Conservation (phyloP, 306 rosid genomes). For the Corylus avellana region DNA sequence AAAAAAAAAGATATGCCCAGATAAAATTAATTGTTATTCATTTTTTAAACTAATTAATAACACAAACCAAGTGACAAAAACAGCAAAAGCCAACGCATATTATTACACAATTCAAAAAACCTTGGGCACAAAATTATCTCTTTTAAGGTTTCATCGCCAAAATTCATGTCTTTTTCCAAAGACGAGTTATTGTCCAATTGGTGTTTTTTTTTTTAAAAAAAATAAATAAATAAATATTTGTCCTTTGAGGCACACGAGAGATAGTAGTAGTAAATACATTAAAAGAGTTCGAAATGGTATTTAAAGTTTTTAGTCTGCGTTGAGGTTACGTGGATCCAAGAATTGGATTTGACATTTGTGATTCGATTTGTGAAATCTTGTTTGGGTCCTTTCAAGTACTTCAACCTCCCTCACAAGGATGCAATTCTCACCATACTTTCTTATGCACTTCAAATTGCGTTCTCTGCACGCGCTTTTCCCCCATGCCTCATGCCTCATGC, state of each 20-base stretch:
- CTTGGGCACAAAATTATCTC: no score
- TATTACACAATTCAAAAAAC: no score
- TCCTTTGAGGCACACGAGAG: background rate
- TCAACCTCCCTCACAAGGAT: background rate
- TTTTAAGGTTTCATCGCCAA: no score
- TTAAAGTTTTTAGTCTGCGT: background rate
- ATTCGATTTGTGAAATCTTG: conserved; percentile 18
- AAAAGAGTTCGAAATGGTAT: background rate
- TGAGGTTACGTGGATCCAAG: conserved; percentile 23
- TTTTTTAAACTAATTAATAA: no score
- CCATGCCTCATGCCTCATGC: no score
- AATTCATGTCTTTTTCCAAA: background rate
- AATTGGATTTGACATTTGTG: conserved; percentile 18
- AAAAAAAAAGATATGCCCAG: no score
- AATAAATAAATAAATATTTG: background rate
- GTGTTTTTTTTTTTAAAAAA: no score
- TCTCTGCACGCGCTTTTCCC: background rate
- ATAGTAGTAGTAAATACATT: background rate
- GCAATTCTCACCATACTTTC: background rate
- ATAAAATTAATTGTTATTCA: no score
- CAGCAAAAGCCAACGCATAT: no score
- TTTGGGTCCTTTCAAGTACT: conserved; percentile 23
- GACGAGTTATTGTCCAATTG: background rate
- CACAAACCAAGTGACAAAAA: no score
- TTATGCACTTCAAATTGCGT: background rate